Evolutionary conservation across 768 basidiomycete genomes (phyloP).

Genomic region (Porphyrellus cyaneotinctus): DNA sequence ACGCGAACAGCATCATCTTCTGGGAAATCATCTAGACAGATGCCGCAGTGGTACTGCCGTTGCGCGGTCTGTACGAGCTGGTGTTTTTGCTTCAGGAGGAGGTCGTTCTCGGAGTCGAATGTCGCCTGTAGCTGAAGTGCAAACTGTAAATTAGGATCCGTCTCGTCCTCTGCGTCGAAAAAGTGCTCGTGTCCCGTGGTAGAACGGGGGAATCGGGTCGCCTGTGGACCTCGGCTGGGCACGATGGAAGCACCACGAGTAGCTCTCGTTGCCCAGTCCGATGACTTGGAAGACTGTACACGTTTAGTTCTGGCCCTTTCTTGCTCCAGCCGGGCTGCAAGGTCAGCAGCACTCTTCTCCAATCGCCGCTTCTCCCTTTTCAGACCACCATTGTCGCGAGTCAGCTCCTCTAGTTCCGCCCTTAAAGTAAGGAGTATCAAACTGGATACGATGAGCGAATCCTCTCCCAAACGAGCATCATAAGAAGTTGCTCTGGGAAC

Average conservation of each 20-base stretch:
- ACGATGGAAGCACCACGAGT: neutral
- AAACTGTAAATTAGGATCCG: constrained; percentile 13
- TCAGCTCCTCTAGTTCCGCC: constrained; percentile 39
- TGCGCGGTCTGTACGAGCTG: constrained; percentile 31
- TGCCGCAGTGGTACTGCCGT: constrained; percentile 45
- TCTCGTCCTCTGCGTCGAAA: neutral
- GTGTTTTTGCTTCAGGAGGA: constrained; percentile 31
- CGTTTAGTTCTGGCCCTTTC: constrained; percentile 5
- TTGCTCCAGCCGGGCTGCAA: constrained; percentile 10
- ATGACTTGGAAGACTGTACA: neutral
- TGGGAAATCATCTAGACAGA: constrained; percentile 51
- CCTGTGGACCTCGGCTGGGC: neutral
- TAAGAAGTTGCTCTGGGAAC: constrained; percentile 30
- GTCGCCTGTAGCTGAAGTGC: constrained; percentile 35
- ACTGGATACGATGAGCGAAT: constrained; percentile 45
- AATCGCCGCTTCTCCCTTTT: constrained; percentile 21
- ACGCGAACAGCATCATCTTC: constrained; percentile 42
- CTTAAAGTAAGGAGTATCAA: constrained; percentile 42
- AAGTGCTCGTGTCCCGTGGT: neutral
- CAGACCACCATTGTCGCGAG: constrained; percentile 25
- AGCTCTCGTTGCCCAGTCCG: neutral
- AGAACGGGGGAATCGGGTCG: neutral
- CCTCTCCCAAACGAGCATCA: constrained; percentile 22
- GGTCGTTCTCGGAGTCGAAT: constrained; percentile 40
- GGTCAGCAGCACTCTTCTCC: constrained; percentile 23